Conservation (phyloP, 2,329 filamentous ascomycete species). For the Fusarium domesticum region DNA sequence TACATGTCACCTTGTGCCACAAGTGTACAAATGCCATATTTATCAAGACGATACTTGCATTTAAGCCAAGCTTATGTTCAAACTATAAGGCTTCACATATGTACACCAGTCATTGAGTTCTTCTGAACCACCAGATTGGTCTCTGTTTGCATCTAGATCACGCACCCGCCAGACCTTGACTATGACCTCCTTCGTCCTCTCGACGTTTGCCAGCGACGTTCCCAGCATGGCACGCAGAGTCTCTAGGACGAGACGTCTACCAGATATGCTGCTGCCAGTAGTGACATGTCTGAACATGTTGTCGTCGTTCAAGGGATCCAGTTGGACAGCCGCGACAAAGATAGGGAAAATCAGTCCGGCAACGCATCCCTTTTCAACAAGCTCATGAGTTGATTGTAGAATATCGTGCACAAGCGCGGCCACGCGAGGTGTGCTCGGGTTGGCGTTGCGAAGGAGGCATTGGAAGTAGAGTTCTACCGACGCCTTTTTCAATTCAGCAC, state of each 20-base stretch:
- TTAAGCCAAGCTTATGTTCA: conserved; percentile 28
- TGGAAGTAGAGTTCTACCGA: conserved; percentile 45
- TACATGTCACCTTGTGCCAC: too few relatives aligned
- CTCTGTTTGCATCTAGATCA: conserved; percentile 29
- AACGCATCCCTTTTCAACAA: conserved; percentile 17
- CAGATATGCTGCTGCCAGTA: neutral
- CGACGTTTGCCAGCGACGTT: conserved; percentile 42
- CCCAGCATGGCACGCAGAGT: conserved; percentile 37
- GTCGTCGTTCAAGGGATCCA: conserved; percentile 18
- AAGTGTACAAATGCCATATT: too few relatives aligned
- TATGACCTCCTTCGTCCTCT: conserved; percentile 44
- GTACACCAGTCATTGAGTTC: conserved; percentile 26
- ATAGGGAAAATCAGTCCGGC: conserved; percentile 21
- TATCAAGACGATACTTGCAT: neutral
- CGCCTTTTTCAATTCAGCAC: conserved; percentile 35
- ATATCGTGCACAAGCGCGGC: conserved; percentile 11
- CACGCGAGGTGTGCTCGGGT: conserved; percentile 32
- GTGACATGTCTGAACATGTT: neutral
- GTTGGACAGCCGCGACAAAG: conserved; percentile 23
- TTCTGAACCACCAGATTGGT: neutral
- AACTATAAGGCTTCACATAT: conserved; percentile 29
- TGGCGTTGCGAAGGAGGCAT: conserved; percentile 42
- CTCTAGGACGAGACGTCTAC: conserved; percentile 19
- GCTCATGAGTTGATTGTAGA: conserved; percentile 2
- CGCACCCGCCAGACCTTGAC: conserved; percentile 46